A percentile compares a stretch with the other conserved stretches of the same genome.
phyloP scores from a whole-genome alignment of 2,329 filamentous ascomycete genomes.

The Lecanicillium sp. region DNA sequence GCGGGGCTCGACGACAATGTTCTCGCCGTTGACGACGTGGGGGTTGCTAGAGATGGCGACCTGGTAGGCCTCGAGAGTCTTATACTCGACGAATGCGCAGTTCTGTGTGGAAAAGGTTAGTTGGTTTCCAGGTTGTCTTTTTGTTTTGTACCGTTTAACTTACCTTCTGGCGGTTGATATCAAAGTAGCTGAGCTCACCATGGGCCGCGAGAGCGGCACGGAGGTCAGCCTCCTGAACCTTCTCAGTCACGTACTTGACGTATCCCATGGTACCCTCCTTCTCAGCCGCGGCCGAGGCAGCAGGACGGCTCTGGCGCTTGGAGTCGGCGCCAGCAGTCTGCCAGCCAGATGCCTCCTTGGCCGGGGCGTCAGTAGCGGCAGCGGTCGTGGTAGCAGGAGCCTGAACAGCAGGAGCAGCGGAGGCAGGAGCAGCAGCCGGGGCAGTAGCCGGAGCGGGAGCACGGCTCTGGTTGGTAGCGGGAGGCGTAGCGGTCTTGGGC shows the following conservation, averaged over 20 bases:
- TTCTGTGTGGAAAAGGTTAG: conserved; percentile 49
- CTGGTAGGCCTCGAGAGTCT: conserved; percentile 70
- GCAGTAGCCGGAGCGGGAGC: conserved; percentile 39
- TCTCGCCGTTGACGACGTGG: conserved; percentile 74
- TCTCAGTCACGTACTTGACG: conserved; percentile 92
- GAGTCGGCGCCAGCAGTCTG: conserved; percentile 79
- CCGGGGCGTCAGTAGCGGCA: conserved; percentile 20
- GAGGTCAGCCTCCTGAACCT: conserved; percentile 69
- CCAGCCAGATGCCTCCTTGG: conserved; percentile 58
- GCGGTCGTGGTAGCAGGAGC: conserved; percentile 31
- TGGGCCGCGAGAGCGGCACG: conserved; percentile 63
- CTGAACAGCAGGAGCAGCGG: conserved; percentile 34
- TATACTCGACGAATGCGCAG: conserved; percentile 95
- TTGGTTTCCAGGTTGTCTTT: conserved; percentile 7
- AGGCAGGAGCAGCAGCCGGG: conserved; percentile 30
- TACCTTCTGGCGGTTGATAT: conserved; percentile 80
- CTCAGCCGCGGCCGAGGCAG: conserved; percentile 57
- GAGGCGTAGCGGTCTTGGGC: conserved; percentile 49
- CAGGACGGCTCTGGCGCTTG: conserved; percentile 73
- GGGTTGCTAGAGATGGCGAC: conserved; percentile 80
- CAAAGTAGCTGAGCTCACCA: conserved; percentile 65
- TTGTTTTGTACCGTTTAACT: conserved; percentile 12
- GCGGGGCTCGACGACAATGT: conserved; percentile 81
- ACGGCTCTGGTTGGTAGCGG: conserved; percentile 40
- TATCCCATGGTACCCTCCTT: conserved; percentile 78